Evolutionary conservation across 208 protist genomes (phyloP), one percentile per base, ranked within the genome.

Genomic region (Crithidia fasciculata): DNA sequence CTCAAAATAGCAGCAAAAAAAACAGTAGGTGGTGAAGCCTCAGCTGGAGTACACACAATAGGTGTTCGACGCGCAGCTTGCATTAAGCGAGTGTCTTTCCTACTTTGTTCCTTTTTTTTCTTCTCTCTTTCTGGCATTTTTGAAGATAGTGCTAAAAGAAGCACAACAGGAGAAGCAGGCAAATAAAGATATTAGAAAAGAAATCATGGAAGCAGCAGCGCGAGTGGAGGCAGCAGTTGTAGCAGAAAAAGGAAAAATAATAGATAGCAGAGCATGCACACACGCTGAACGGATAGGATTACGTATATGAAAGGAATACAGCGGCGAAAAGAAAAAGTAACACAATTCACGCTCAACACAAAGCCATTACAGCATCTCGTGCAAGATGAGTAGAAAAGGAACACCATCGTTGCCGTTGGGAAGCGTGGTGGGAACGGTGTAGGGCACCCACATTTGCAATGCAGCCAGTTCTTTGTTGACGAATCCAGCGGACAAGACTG

Each of bases 381-480:
- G 8, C 12, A 61, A 59, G 39, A 70, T 19, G 39, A 70, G 19
- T 9, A 70, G 52, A 0, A 70, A 53, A 40, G 53, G 54, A n/a
- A 61, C 5, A 53, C 19, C 39, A 9, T 61, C 54, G 5, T 3
- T 19, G 8, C 52, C 36, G 40, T 9, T 52, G 10, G 6, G 39
- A 0, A 39, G 8, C 10, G 65, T 53, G 13, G 39, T 53, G 2
- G 65, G 65, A 18, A 70, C 41, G 2, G 53, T 13, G 53, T 70
- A 70, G 10, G 65, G 65, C 41, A 19, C 52, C 65, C 65, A 70
- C 65, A 28, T 28, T 28, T 28, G 28, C 28, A 28, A 28, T 28
- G 28, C 28, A 28, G 28, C 28, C 28, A 28, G 28, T 28, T 28
- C 28, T 28, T 28, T 28, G 28, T 28, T 28, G 28, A 28, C 28